Evolutionary conservation across 306 rosid species (phyloP).

Genomic region (Gastrolobium villosum): DNA sequence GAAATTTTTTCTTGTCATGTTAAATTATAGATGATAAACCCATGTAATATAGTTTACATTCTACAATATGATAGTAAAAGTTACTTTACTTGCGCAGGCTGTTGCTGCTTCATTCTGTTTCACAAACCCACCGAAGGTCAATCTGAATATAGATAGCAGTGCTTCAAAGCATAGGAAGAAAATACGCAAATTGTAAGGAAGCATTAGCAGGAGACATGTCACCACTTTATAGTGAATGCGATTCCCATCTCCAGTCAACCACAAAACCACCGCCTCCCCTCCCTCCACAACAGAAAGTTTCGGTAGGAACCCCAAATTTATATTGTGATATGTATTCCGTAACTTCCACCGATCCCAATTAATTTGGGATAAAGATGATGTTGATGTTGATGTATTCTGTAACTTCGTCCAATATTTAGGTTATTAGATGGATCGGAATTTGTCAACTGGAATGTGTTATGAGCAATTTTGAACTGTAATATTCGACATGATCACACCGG

Average conservation of each 20-base stretch:
- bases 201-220: conserved; percentile 42
- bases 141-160: conserved; percentile 78
- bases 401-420: neutral
- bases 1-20: too few relatives aligned
- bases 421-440: neutral
- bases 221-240: neutral
- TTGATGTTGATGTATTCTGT: too few relatives aligned
- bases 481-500: neutral
- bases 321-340: conserved; percentile 24
- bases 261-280: neutral
- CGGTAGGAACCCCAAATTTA: conserved; percentile 44
- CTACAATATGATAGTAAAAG: conserved; percentile 15
- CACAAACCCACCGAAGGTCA: conserved; percentile 88
- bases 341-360: too few relatives aligned
- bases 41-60: too few relatives aligned
- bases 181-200: conserved; percentile 65
- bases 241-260: neutral
- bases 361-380: too few relatives aligned
- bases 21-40: too few relatives aligned
- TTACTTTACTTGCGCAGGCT: conserved; percentile 63
- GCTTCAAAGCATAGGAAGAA: conserved; percentile 84
- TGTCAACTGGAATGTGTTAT: neutral
- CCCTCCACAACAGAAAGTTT: conserved; percentile 35
- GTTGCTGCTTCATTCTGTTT: conserved; percentile 89
- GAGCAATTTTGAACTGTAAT: conserved; percentile 30